phyloP scores from a whole-genome alignment of 495 filamentous ascomycete species.

The Astrothelium subdiscretum region DNA sequence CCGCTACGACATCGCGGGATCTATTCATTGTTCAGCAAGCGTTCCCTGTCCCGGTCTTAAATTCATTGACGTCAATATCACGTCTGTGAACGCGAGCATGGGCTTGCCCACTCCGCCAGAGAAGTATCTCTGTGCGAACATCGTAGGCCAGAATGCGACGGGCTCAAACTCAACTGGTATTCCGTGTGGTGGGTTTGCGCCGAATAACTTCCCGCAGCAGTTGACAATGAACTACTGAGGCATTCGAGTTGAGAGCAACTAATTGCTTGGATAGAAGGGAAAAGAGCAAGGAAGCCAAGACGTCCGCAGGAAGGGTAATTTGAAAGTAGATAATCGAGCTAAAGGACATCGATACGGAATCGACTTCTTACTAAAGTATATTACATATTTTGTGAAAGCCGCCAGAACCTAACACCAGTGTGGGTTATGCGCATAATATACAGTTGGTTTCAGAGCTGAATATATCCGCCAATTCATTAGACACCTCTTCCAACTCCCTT shows the following conservation, averaged over 20 bases:
- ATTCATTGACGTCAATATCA: slow-evolving; percentile 42
- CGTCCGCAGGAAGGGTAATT: too few relatives aligned
- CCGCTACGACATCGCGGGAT: slow-evolving; percentile 41
- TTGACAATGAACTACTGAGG: slow-evolving; percentile 3
- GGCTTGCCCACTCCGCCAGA: slow-evolving; percentile 6
- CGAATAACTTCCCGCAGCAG: slow-evolving; percentile 8
- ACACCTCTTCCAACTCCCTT: not conserved
- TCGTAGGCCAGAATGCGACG: slow-evolving; percentile 13
- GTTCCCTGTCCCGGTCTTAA: slow-evolving; percentile 38
- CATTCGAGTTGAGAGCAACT: not conserved
- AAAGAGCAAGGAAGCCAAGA: too few relatives aligned
- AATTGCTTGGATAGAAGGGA: too few relatives aligned
- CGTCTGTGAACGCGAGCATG: slow-evolving; percentile 6
- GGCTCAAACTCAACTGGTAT: slow-evolving; percentile 4
- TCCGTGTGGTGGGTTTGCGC: slow-evolving; percentile 11
- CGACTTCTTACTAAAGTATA: not conserved
- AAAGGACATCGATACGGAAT: too few relatives aligned
- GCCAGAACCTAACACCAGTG: not conserved
- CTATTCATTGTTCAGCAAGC: slow-evolving; percentile 39
- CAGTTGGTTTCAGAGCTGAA: not conserved
- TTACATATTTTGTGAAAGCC: not conserved
- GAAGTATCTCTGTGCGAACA: slow-evolving; percentile 9
- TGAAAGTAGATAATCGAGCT: too few relatives aligned
- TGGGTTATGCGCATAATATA: not conserved
- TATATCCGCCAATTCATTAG: not conserved